Conservation (phyloP, 345 rosid genomes). For the Murraya paniculata region DNA sequence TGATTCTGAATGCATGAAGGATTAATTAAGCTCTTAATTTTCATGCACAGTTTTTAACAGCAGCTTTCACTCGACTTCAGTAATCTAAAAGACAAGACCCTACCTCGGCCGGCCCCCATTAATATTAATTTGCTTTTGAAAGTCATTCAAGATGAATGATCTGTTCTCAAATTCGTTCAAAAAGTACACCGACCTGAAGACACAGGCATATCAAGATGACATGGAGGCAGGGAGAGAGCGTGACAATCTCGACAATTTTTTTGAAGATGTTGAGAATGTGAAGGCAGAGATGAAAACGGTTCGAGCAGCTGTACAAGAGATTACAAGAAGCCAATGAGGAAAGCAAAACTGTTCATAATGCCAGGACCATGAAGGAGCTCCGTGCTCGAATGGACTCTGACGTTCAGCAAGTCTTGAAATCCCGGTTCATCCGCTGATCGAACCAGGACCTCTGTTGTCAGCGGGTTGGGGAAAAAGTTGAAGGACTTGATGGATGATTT, state of each 20-base stretch:
- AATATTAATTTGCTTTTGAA: too few species aligned
- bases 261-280: slow-evolving; percentile 67
- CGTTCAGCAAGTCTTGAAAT: slow-evolving; percentile 57
- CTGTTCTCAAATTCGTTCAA: slow-evolving; percentile 77
- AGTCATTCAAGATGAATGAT: slow-evolving; percentile 63
- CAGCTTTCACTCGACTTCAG: neutral
- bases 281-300: slow-evolving; percentile 62
- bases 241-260: slow-evolving; percentile 69
- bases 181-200: slow-evolving; percentile 62
- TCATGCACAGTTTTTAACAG: neutral
- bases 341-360: slow-evolving; percentile 56
- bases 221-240: slow-evolving; percentile 63
- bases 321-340: slow-evolving; percentile 81
- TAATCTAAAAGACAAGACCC: too few species aligned
- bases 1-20: neutral
- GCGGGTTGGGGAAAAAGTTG: slow-evolving; percentile 72
- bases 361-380: slow-evolving; percentile 57
- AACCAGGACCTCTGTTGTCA: slow-evolving; percentile 72
- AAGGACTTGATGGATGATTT: slow-evolving; percentile 77
- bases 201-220: slow-evolving; percentile 56
- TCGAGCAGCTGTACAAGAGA: slow-evolving; percentile 54
- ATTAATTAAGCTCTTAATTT: neutral
- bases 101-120: too few species aligned
- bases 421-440: slow-evolving; percentile 81
- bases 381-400: slow-evolving; percentile 62